Evolutionary conservation across 2,329 filamentous ascomycete genomes (phyloP).

Genomic region (Neofusicoccum umdonicola): DNA sequence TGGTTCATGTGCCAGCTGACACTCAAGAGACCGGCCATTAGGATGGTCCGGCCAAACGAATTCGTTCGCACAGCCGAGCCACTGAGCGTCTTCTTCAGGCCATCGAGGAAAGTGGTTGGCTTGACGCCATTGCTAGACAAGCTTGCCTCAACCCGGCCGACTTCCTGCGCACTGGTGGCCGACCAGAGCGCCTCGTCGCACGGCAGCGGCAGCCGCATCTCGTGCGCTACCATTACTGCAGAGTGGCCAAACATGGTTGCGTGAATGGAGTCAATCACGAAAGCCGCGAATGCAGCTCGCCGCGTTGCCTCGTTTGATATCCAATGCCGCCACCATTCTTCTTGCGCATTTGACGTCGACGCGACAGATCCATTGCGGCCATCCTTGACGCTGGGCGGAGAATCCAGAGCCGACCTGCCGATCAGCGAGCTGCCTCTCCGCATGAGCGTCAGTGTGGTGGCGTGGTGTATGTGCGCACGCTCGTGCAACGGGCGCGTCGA

Average conservation of each 20-base stretch:
- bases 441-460: slow-evolving; percentile 93
- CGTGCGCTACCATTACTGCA: slow-evolving; percentile 94
- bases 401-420: slow-evolving; percentile 79
- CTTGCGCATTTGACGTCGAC: slow-evolving; percentile 62
- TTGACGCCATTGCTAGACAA: slow-evolving; percentile 79
- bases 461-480: slow-evolving; percentile 92
- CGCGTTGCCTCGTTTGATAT: slow-evolving; percentile 90
- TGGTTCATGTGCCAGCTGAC: slow-evolving; percentile 99
- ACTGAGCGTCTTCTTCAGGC: slow-evolving; percentile 83
- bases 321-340: slow-evolving; percentile 96
- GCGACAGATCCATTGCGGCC: slow-evolving; percentile 47
- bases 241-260: slow-evolving; percentile 98
- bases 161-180: slow-evolving; percentile 82
- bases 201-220: slow-evolving; percentile 85
- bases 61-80: slow-evolving; percentile 86
- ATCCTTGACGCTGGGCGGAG: slow-evolving; percentile 72
- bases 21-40: slow-evolving; percentile 91
- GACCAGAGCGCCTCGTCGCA: slow-evolving; percentile 94
- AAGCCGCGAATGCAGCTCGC: slow-evolving; percentile 87
- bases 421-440: slow-evolving; percentile 87
- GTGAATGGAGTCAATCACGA: slow-evolving; percentile 92
- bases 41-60: slow-evolving; percentile 84
- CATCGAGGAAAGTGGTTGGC: slow-evolving; percentile 83
- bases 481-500: slow-evolving; percentile 89
- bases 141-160: slow-evolving; percentile 77